Conservation (phyloP, 192 early-diverging fungal species). For the Gonapodya sp. region DNA sequence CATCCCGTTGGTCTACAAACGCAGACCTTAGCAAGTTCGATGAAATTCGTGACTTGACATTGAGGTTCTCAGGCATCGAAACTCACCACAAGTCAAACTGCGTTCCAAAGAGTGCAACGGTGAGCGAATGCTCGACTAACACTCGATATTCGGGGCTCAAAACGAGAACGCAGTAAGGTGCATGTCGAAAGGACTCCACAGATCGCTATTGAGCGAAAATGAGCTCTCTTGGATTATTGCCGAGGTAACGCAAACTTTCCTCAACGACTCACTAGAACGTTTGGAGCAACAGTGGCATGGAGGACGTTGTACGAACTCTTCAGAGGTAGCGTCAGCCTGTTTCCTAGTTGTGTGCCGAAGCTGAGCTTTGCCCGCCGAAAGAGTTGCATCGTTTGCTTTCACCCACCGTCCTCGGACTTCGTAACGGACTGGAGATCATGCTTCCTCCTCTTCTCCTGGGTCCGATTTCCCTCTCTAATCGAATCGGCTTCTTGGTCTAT, state of each 20-base stretch:
- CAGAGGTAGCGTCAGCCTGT: not conserved
- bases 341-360: too few species aligned
- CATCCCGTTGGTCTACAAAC: not conserved
- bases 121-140: not conserved
- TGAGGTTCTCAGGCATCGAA: not conserved
- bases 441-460: not conserved
- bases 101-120: not conserved
- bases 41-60: not conserved
- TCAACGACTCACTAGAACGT: not conserved
- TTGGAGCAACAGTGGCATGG: not conserved
- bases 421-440: too few species aligned
- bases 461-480: not conserved
- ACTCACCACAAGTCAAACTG: not conserved
- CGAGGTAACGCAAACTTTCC: not conserved
- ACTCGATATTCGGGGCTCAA: not conserved
- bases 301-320: not conserved
- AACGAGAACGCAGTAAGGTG: not conserved
- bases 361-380: too few species aligned
- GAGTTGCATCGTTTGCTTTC: too few species aligned
- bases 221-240: too few species aligned
- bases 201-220: not conserved
- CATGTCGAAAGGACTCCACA: constrained; percentile 2
- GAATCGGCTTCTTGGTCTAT: not conserved
- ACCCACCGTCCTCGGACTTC: too few species aligned
- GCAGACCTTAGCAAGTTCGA: not conserved